Evolutionary conservation across 108 stramenopile genomes (phyloP), one percentile per base, ranked within the genome.

Genomic region (Pseudonitzschia pungens): DNA sequence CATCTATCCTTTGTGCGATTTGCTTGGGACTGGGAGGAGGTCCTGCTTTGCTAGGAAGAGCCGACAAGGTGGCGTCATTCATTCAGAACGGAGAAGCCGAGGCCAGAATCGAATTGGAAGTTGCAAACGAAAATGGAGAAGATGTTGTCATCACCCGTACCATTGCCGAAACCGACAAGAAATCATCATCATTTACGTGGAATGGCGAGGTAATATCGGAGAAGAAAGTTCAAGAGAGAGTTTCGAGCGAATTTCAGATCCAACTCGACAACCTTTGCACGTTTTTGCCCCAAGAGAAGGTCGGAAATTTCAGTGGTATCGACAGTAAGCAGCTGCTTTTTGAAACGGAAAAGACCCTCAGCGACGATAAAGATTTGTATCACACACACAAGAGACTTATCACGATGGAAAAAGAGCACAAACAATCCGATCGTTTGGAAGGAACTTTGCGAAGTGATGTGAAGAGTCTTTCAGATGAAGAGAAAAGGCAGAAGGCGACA

Each of bases 281-380:
- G 32, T 96, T 99, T 67, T 72, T 99, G 20, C 98, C 98, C 10
- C 98, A 99, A 78, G 97, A 99, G 54, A 83, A 82, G 70, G 97
- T 99, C 9, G 94, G 95, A 10, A 84, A 75, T 51, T 99, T 99
- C 73, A 86, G 87, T n/a, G 92, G 89, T 22, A 86, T 95, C 70
- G 70, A 86, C 54, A 77, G 90, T 29, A 70, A 90, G 64, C 76
- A 92, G 27, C 80, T 97, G 6, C 72, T 97, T 41, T 28, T 84
- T 3, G 95, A 98, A 71, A 97, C 96, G 28, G 88, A 95, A 75
- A 96, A 95, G 69, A 83, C 88, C 32, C 56, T 97, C 21, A 81
- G 78, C 20, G 72, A 53, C 3, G 56, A 29, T 16, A 52, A 78
- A 26, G 54, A 86, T 48, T 82, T 93, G 32, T 90, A 92, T 77